Evolutionary conservation across 2,329 filamentous ascomycete species (phyloP), one percentile per base, ranked within the genome.

Genomic region (Aspergillus sclerotialis): DNA sequence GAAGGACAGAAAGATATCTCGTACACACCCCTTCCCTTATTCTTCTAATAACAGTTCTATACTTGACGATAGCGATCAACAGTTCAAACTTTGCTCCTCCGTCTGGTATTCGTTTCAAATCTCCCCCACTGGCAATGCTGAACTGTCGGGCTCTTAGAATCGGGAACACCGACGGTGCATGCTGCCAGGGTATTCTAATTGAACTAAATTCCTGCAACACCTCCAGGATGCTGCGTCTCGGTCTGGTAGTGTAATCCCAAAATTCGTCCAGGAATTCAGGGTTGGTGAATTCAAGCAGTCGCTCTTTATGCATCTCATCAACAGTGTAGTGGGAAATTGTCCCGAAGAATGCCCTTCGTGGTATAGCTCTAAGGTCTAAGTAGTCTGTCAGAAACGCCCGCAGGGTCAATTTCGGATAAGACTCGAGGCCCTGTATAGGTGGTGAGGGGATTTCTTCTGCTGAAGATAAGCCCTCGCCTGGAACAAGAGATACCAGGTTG

Each of bases 181-280:
- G 77, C 36, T 82, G 69, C 63, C 80, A 84, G 0, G 92, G 89
- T 2, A 98, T 78, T 42, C 80, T 81, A 35, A 96, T 82, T 0
- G 77, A 82, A 27, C 83, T 75, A 50, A 98, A 98, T 49, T 98
- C 92, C 37, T 90, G 80, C 17, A 98, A 73, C 3, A 94, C 82
- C 61, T 98, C 92, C 5, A 98, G 68, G 37, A 96, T 94, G 38
- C 84, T 93, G 21, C 92, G 81, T 21, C 88, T 81, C 1, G 90
- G 85, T 7, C 92, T 80, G 0, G 89, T 89, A 1, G 92, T 92
- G 56, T 98, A 98, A 63, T 98, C 90, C 65, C 86, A 96, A 36
- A 94, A 81, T 49, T 98, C 92, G 48, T 96, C 88, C 5, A 90
- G 77, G 49, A 82, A 85, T 29, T 83, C 75, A 0, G 86, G 78